These are phyloP conservation scores for Neoboletus subvelutipes DNA, from an alignment of 768 basidiomycete genomes.

Conservation along the genomic window DNA sequence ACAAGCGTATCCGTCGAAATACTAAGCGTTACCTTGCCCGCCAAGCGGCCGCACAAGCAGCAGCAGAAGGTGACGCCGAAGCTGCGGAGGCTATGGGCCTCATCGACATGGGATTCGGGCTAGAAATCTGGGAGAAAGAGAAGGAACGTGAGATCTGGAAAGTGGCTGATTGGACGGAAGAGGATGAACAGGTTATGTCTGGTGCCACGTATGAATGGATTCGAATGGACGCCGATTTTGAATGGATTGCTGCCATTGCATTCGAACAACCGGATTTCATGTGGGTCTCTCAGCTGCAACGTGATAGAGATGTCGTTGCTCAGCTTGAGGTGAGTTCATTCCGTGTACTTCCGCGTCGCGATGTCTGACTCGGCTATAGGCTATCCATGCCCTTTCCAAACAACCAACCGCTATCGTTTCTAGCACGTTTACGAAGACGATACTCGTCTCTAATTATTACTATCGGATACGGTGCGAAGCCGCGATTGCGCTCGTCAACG, in stretches of 20 bases:
- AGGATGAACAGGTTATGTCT: conserved; percentile 90
- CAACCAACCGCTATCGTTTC: conserved; percentile 84
- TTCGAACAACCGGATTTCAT: conserved; percentile 98
- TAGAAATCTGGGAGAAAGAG: conserved; percentile 96
- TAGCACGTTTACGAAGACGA: conserved; percentile 89
- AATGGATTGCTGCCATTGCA: conserved; percentile 92
- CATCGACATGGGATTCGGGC: conserved; percentile 90
- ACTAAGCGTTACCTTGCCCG: conserved; percentile 95
- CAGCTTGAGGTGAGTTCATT: conserved; percentile 79
- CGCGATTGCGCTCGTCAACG: conserved; percentile 76
- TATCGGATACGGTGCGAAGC: conserved; percentile 96
- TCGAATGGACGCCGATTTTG: conserved; percentile 97
- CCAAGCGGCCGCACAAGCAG: conserved; percentile 89
- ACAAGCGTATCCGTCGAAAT: conserved; percentile 93
- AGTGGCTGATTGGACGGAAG: conserved; percentile 97
- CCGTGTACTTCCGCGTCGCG: neutral
- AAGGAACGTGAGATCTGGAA: conserved; percentile 92
- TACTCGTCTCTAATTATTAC: conserved; percentile 93
- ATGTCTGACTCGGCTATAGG: conserved; percentile 49
- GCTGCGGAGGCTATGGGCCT: conserved; percentile 92
- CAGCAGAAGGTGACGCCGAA: conserved; percentile 88
- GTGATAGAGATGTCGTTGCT: conserved; percentile 95
- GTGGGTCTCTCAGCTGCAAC: conserved; percentile 96
- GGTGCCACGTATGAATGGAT: conserved; percentile 99
- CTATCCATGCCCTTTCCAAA: conserved; percentile 82